Percentiles rank a stretch among this genome's conserved stretches.
phyloP scores from a whole-genome alignment of 768 basidiomycete genomes.

The Pleurotus cornucopiae region DNA sequence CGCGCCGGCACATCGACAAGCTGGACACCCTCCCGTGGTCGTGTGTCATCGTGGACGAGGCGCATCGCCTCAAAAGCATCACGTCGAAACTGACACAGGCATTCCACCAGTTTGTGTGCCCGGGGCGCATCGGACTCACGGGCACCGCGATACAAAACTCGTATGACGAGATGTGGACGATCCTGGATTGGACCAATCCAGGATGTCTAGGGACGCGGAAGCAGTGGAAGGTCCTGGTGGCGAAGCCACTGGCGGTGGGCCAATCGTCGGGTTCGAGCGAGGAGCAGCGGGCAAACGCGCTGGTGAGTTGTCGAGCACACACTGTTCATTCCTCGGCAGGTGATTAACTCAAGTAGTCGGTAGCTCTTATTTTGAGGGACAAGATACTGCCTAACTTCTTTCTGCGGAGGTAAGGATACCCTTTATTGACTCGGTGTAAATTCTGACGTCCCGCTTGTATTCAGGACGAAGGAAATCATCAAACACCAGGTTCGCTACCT shows the following conservation, averaged over 20 bases:
- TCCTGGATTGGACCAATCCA: slow-evolving; percentile 90
- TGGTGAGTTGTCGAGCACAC: slow-evolving; percentile 28
- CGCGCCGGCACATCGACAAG: slow-evolving; percentile 63
- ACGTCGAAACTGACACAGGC: slow-evolving; percentile 61
- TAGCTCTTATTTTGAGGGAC: slow-evolving; percentile 59
- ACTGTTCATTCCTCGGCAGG: background rate
- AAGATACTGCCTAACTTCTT: slow-evolving; percentile 80
- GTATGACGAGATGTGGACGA: slow-evolving; percentile 88
- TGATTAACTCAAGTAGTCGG: slow-evolving; percentile 32
- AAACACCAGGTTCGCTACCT: slow-evolving; percentile 47
- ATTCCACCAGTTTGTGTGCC: slow-evolving; percentile 65
- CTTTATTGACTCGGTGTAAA: slow-evolving; percentile 10
- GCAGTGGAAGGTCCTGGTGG: slow-evolving; percentile 77
- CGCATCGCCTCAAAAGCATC: slow-evolving; percentile 84
- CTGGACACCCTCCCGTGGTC: slow-evolving; percentile 70
- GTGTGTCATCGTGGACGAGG: slow-evolving; percentile 83
- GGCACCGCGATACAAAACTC: slow-evolving; percentile 81
- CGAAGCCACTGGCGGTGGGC: slow-evolving; percentile 60
- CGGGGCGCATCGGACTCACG: slow-evolving; percentile 78
- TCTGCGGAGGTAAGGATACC: slow-evolving; percentile 55
- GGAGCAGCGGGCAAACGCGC: slow-evolving; percentile 52
- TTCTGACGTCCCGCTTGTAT: background rate
- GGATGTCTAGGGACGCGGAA: slow-evolving; percentile 64
- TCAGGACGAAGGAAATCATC: slow-evolving; percentile 75
- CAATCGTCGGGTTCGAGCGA: slow-evolving; percentile 65